A percentile compares a stretch with the other conserved stretches of the same genome.
Conservation (phyloP, 139 green algal genomes). For the Monoraphidium neglectum region DNA sequence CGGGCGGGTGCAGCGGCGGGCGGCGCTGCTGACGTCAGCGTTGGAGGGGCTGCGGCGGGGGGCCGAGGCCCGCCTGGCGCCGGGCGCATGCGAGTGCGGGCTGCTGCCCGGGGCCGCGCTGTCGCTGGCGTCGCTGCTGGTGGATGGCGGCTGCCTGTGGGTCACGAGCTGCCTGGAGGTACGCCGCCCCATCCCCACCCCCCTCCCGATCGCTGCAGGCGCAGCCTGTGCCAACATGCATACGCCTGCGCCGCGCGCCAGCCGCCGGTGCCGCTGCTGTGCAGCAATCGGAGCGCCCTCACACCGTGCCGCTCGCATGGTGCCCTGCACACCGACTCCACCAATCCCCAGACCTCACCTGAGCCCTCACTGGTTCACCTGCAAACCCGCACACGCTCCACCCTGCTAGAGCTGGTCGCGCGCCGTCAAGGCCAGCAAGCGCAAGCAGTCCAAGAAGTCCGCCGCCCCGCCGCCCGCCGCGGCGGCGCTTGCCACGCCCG, state of each 20-base stretch:
- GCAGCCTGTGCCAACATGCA: no score
- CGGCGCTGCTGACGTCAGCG: neutral
- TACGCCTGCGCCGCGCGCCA: no score
- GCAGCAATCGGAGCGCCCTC: no score
- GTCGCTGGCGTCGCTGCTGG: conserved; percentile 15
- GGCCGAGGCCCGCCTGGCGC: neutral
- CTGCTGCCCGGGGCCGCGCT: conserved; percentile 10
- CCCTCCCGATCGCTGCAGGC: no score
- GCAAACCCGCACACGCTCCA: no score
- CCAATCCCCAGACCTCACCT: no score
- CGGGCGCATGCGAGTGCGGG: neutral
- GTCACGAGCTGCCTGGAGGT: conserved; percentile 7
- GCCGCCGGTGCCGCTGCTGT: no score
- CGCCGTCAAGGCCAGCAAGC: conserved; percentile 9
- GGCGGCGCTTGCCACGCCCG: neutral
- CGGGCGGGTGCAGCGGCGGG: conserved; percentile 2
- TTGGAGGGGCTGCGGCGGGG: neutral
- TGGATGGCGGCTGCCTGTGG: conserved; percentile 2
- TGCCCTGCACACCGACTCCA: no score
- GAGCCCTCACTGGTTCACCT: neutral
- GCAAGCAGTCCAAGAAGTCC: conserved; percentile 15
- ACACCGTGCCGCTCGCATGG: no score
- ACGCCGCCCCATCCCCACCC: no score
- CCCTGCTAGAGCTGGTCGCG: conserved; percentile 13
- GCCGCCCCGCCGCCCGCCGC: neutral